Percentiles rank a stretch among this genome's conserved stretches.
Evolutionary conservation across 2,329 filamentous ascomycete species (phyloP).

Genomic region (Monosporascus sp.): DNA sequence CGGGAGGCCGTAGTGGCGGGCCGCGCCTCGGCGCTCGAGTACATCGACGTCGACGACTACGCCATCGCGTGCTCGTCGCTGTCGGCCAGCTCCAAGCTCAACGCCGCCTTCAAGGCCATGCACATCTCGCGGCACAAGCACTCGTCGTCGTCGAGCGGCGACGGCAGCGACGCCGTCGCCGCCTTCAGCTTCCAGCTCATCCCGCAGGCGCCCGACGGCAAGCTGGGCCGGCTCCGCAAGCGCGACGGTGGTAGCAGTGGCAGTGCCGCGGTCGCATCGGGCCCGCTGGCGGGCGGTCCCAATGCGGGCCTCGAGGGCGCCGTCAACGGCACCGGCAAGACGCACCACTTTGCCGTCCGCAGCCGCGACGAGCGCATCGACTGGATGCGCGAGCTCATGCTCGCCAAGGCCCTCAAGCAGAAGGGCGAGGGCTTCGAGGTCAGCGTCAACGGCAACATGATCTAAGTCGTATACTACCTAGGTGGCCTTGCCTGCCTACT

Average conservation of each 20-base stretch:
- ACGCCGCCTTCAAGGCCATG: slow-evolving; percentile 79
- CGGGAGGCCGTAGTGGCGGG: slow-evolving; percentile 24
- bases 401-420: slow-evolving; percentile 79
- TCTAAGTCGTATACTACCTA: slow-evolving; percentile 32
- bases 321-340: slow-evolving; percentile 65
- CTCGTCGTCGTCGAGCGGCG: slow-evolving; percentile 27
- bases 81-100: slow-evolving; percentile 72
- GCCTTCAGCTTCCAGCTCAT: slow-evolving; percentile 84
- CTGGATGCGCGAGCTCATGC: slow-evolving; percentile 94
- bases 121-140: slow-evolving; percentile 43
- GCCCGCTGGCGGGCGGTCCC: slow-evolving; percentile 26
- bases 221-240: slow-evolving; percentile 44
- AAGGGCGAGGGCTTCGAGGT: slow-evolving; percentile 81
- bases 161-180: slow-evolving; percentile 46
- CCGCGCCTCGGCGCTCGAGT: slow-evolving; percentile 58
- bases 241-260: slow-evolving; percentile 35
- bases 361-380: slow-evolving; percentile 86
- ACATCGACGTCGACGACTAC: slow-evolving; percentile 84
- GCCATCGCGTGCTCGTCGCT: slow-evolving; percentile 77
- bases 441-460: slow-evolving; percentile 74
- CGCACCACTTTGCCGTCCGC: slow-evolving; percentile 90
- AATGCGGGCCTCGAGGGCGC: slow-evolving; percentile 24
- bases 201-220: slow-evolving; percentile 55
- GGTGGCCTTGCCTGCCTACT: background rate
- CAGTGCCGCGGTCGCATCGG: slow-evolving; percentile 21